Conservation (phyloP, 768 basidiomycete species). For the Naganishia friedmannii region DNA sequence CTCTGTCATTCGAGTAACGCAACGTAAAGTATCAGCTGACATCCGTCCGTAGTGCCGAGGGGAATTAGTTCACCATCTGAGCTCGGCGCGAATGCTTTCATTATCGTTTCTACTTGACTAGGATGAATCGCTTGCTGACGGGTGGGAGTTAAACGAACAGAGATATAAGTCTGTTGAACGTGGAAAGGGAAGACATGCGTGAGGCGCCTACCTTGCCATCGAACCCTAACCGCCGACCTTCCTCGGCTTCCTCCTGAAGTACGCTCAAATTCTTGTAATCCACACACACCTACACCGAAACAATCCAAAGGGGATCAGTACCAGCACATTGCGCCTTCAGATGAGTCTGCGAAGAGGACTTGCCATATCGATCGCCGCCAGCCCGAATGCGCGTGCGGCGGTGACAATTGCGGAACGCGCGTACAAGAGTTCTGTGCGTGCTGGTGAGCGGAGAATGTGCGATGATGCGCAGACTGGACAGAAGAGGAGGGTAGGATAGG, state of each 20-base stretch:
- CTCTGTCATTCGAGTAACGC: conserved; percentile 56
- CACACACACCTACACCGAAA: conserved; percentile 90
- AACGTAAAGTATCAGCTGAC: background rate
- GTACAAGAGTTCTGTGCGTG: conserved; percentile 73
- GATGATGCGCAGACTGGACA: conserved; percentile 80
- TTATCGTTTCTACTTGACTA: conserved; percentile 71
- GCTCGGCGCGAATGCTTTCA: conserved; percentile 74
- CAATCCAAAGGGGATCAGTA: no score
- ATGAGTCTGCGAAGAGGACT: conserved; percentile 10
- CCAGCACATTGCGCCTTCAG: background rate
- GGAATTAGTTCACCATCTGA: conserved; percentile 58
- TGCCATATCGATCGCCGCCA: conserved; percentile 90
- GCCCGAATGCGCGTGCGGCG: conserved; percentile 74
- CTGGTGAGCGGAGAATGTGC: conserved; percentile 69
- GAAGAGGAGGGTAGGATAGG: background rate
- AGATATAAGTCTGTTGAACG: no score
- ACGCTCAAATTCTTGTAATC: conserved; percentile 72
- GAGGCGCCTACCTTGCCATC: conserved; percentile 69
- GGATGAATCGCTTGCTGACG: conserved; percentile 92
- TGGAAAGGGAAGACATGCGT: background rate
- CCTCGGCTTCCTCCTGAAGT: conserved; percentile 70
- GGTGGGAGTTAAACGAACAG: background rate
- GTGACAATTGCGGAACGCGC: conserved; percentile 78
- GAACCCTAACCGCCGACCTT: conserved; percentile 78
- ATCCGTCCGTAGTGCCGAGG: background rate